Conservation (phyloP, 2,329 filamentous ascomycete species). For the Aureobasidium sp. region DNA sequence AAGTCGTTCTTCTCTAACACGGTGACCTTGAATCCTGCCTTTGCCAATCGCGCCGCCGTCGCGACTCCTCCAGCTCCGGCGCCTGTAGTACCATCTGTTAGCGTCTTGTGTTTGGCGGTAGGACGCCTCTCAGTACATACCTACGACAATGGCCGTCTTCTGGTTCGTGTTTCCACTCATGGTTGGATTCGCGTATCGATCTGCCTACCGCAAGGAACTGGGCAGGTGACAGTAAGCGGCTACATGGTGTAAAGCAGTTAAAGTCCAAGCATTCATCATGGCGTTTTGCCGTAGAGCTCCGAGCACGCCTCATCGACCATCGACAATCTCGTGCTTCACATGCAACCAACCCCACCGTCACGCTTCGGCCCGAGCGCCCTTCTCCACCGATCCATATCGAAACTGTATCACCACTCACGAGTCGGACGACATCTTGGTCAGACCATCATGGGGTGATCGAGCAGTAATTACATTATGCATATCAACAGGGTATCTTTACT, state of each 20-base stretch:
- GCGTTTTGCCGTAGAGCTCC: background rate
- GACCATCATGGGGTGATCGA: background rate
- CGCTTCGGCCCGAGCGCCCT: background rate
- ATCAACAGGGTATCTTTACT: conserved; percentile 3
- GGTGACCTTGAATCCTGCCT: conserved; percentile 61
- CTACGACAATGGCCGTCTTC: conserved; percentile 46
- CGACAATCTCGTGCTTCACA: background rate
- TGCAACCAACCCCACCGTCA: background rate
- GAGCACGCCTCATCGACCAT: background rate
- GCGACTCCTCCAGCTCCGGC: conserved; percentile 64
- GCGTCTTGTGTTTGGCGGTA: conserved; percentile 3
- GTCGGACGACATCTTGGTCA: background rate
- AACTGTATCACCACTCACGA: background rate
- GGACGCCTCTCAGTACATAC: conserved; percentile 26
- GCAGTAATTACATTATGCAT: conserved; percentile 7
- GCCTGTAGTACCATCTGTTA: conserved; percentile 32
- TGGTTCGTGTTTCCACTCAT: conserved; percentile 13
- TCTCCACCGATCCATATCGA: background rate
- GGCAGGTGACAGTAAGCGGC: background rate
- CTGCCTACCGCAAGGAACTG: background rate
- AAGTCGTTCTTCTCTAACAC: conserved; percentile 71
- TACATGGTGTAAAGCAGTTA: background rate
- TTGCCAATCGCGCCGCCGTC: conserved; percentile 62
- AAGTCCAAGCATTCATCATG: background rate
- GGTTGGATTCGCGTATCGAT: background rate